phyloP scores from a whole-genome alignment of 805 yeast genomes.

The Diddensiella transvaalensis region DNA sequence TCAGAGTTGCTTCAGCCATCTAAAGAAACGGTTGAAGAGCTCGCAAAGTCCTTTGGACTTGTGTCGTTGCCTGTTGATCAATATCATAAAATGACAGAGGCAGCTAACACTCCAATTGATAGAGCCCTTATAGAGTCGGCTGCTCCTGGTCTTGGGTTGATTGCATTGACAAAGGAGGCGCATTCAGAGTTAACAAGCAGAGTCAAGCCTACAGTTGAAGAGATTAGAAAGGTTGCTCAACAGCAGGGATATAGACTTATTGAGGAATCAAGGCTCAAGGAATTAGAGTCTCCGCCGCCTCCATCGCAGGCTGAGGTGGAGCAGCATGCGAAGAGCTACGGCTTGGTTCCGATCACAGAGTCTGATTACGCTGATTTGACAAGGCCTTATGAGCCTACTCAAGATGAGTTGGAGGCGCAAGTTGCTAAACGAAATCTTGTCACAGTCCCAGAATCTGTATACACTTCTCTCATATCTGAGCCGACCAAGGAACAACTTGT shows the following conservation, averaged over 20 bases:
- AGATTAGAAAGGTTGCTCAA: constrained; percentile 27
- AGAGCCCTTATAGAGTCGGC: constrained; percentile 22
- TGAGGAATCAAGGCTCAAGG: constrained; percentile 16
- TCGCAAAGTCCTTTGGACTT: constrained; percentile 19
- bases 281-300: constrained; percentile 7
- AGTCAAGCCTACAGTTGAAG: constrained; percentile 21
- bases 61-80: constrained; percentile 28
- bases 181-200: constrained; percentile 17
- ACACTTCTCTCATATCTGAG: constrained; percentile 15
- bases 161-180: constrained; percentile 17
- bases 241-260: constrained; percentile 29
- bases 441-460: constrained; percentile 25
- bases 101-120: constrained; percentile 27
- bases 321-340: constrained; percentile 18
- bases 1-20: constrained; percentile 17
- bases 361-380: constrained; percentile 19
- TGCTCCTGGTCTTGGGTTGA: constrained; percentile 26
- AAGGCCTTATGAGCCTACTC: constrained; percentile 17
- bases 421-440: constrained; percentile 29
- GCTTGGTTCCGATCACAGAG: constrained; percentile 27
- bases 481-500: constrained; percentile 20
- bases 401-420: constrained; percentile 17
- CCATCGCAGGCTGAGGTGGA: constrained; percentile 6
- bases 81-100: constrained; percentile 23
- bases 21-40: constrained; percentile 15